Base-by-base conservation (phyloP, 306 rosid species). In the Cucurbita moschata region DNA sequence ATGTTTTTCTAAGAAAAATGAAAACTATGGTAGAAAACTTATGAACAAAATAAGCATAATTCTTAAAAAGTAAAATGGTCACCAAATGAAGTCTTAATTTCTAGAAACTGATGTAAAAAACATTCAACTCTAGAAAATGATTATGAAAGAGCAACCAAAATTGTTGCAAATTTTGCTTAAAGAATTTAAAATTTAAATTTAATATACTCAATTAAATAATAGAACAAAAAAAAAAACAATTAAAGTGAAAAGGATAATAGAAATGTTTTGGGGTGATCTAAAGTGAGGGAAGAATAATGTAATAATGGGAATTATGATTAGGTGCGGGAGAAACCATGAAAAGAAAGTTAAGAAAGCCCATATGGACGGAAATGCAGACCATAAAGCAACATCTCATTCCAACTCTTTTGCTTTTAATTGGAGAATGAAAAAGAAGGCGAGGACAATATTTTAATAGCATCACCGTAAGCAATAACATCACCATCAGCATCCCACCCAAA, bases 371-470 rank as follows among this genome's bases (percentile, higher is more conserved):
- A 78, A 76, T 64, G 58, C 73, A 77, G 74, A 82, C 77, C 77
- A 58, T 86, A 92, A 87, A 89, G 90, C 91, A 79, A 88, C 89
- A 2, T 80, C 85, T 87, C 88, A 82, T 74, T 72, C 78, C 42
- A 78, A 77, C 71, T 82, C 83, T 85, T 85, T 82, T 75, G 57
- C 77, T 88, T 91, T 87, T 85, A 77, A 81, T 80, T 81, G 87
- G 83, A 75, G 72, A 74, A 81, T 81, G 77, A 85, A 73, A 88
- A 85, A 73, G 73, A 81, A 82, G 44, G 76, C 80, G 79, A 71
- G 7, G 7, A 77, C 73, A 84, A 64, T 64, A 39, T 64, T 79
- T 78, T 59, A 85, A 61, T 35, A 85, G 68, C 72, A 83, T 78
- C 72, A 77, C 87, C 79, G 88, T 77, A 66, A 66, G 9, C 37